Evolutionary conservation across 768 basidiomycete species (phyloP).

Genomic region (Sutorius australiensis): DNA sequence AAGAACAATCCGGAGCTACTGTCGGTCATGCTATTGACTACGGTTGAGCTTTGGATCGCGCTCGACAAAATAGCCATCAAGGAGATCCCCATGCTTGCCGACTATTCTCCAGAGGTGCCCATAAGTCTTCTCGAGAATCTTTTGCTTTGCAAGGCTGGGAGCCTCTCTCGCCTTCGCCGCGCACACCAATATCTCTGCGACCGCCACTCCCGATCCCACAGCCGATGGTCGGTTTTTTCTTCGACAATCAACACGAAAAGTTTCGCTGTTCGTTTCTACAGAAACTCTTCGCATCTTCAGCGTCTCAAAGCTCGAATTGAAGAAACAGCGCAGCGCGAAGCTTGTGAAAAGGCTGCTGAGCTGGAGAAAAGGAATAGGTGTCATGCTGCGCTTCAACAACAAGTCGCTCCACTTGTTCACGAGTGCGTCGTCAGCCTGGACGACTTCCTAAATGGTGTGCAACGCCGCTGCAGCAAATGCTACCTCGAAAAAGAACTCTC

Average conservation of each 20-base stretch:
- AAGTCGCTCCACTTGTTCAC: slow-evolving; percentile 10
- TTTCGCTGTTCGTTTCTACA: too few species aligned
- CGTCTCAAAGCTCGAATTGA: slow-evolving; percentile 29
- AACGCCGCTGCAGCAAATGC: slow-evolving; percentile 29
- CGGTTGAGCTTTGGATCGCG: slow-evolving; percentile 29
- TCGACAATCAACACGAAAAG: slow-evolving; percentile 7
- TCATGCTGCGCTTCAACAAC: slow-evolving; percentile 15
- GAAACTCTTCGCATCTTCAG: slow-evolving; percentile 8
- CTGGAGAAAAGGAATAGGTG: slow-evolving; percentile 20
- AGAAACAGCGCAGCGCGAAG: slow-evolving; percentile 16
- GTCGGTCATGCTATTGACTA: slow-evolving; percentile 42
- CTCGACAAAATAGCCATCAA: slow-evolving; percentile 31
- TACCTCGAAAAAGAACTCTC: slow-evolving; percentile 14
- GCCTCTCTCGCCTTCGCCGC: slow-evolving; percentile 8
- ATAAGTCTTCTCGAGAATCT: slow-evolving; percentile 37
- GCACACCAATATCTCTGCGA: slow-evolving; percentile 29
- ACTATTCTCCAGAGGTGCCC: slow-evolving; percentile 10
- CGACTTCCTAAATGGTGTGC: neutral
- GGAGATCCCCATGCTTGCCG: too few species aligned
- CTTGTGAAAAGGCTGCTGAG: slow-evolving; percentile 25
- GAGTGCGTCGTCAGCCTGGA: neutral
- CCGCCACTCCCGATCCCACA: slow-evolving; percentile 18
- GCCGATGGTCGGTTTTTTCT: slow-evolving; percentile 33
- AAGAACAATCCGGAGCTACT: slow-evolving; percentile 34
- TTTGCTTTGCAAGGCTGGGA: slow-evolving; percentile 33